Base-by-base conservation (phyloP, 1,284 basidiomycete species). In the Ceraceosorus guamensis region DNA sequence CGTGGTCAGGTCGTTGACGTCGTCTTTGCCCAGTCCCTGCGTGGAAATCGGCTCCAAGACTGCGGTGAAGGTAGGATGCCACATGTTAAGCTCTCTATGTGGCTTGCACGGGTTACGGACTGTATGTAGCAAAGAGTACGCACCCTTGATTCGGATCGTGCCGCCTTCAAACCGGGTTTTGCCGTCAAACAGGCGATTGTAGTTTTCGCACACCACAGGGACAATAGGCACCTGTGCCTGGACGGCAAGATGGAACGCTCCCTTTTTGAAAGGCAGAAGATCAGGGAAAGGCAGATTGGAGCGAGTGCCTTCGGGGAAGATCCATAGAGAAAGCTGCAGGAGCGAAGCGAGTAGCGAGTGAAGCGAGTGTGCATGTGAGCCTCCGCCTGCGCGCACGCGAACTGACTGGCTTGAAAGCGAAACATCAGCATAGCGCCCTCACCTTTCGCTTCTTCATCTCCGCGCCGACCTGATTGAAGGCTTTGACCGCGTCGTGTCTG, bases 171-270 rank as follows among this genome's bases (percentile, higher is more conserved):
- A 90, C 13, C 87, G 76, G 48, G 85, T 85, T 66, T 84, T 82
- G 60, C 83, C 84, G 77, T 93, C 95, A 57, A 68, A 73, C 31
- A 93, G 69, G 59, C 83, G 80, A 83, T 88, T 87, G 76, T 96
- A 96, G 78, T 97, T 97, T 78, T 98, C 91, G 65, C 86, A 87
- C 0, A 98, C 87, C 53, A 98, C 83, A 7, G 93, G 91, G 14
- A 91, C 83, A 66, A 99, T 86, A 74, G 78, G 60, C 0, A 80
- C 61, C 24, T 86, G 86, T 6, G 87, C 86, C 78, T 95, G 87
- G 13, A 97, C 82, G 11, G 95, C 93, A 39, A 97, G 82, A 74
- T 98, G 91, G 82, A 98, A 98, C 0, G 91, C 92, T 43, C 95
- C 95, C 79, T 96, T 99, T 80, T 99, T 99, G 80, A 99, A 88